phyloP scores from a whole-genome alignment of 495 filamentous ascomycete species.

The Aspergillus carlsbadensis region DNA sequence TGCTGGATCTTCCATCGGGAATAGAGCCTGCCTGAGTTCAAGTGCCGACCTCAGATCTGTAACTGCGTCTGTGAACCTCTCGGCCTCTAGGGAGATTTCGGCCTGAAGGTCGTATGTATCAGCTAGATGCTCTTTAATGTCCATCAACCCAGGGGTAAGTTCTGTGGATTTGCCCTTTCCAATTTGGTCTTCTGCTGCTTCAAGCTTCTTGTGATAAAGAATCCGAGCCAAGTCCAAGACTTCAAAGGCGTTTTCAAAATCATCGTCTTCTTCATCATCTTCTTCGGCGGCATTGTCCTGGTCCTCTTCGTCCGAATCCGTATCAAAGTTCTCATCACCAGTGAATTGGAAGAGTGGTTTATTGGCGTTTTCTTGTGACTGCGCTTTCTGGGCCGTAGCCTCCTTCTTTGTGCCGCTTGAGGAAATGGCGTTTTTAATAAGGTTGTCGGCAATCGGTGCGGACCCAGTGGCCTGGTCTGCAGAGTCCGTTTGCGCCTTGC shows the following conservation, averaged over 20 bases:
- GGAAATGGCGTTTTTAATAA: constrained; percentile 31
- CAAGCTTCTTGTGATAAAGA: constrained; percentile 63
- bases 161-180: constrained; percentile 52
- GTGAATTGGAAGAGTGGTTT: constrained; percentile 88
- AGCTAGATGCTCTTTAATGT: constrained; percentile 77
- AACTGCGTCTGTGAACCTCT: constrained; percentile 80
- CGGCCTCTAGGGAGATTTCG: constrained; percentile 93
- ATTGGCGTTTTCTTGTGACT: constrained; percentile 38
- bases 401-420: constrained; percentile 29
- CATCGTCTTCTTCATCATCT: constrained; percentile 81
- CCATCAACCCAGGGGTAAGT: constrained; percentile 50
- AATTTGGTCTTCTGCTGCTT: constrained; percentile 47
- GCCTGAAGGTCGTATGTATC: constrained; percentile 90
- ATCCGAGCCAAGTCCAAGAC: constrained; percentile 88
- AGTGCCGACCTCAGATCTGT: constrained; percentile 75
- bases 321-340: constrained; percentile 90
- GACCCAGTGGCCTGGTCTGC: constrained; percentile 17
- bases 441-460: constrained; percentile 17
- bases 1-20: constrained; percentile 72
- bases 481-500: constrained; percentile 48
- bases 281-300: constrained; percentile 40
- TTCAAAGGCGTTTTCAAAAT: constrained; percentile 86
- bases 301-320: constrained; percentile 68
- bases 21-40: constrained; percentile 71
- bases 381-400: constrained; percentile 37